A percentile compares a stretch with the other conserved stretches of the same genome.
phyloP scores from a whole-genome alignment of 1,139 yeast species.

The Geotrichum reessii region DNA sequence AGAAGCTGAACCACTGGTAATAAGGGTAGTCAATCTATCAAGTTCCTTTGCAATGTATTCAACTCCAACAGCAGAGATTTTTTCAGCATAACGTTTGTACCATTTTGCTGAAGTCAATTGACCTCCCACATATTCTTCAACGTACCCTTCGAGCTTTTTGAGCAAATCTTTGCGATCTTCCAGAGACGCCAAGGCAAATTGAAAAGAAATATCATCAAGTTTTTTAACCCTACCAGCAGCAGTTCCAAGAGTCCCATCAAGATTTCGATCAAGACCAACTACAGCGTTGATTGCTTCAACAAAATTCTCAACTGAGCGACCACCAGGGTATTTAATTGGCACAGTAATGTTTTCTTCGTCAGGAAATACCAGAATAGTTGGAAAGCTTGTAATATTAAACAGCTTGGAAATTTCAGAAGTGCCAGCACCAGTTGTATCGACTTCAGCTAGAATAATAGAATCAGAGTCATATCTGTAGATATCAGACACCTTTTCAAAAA shows the following conservation, averaged over 20 bases:
- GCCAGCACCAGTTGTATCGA: conserved; percentile 44
- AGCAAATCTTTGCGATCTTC: conserved; percentile 1
- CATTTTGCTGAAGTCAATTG: conserved; percentile 31
- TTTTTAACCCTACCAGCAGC: conserved; percentile 52
- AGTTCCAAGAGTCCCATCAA: conserved; percentile 46
- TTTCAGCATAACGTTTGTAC: conserved; percentile 49
- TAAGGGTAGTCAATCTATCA: conserved; percentile 45
- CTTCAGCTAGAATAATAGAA: conserved; percentile 44
- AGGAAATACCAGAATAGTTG: conserved; percentile 49
- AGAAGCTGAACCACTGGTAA: conserved; percentile 38
- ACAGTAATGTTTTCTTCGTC: conserved; percentile 16
- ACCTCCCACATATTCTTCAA: neutral
- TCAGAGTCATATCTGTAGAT: conserved; percentile 42
- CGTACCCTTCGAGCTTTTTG: conserved; percentile 8
- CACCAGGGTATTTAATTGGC: neutral
- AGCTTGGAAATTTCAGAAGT: conserved; percentile 41
- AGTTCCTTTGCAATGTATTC: conserved; percentile 47
- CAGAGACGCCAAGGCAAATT: conserved; percentile 12
- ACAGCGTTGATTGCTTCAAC: conserved; percentile 48
- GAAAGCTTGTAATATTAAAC: conserved; percentile 46
- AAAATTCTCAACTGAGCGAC: conserved; percentile 41
- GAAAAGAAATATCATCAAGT: conserved; percentile 35
- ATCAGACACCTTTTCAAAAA: conserved; percentile 54
- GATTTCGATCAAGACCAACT: conserved; percentile 48
- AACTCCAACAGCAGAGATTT: conserved; percentile 42